A percentile compares a stretch with the other conserved stretches of the same genome.
phyloP scores from a whole-genome alignment of 2,329 filamentous ascomycete species.

The Fusarium duplospermum region DNA sequence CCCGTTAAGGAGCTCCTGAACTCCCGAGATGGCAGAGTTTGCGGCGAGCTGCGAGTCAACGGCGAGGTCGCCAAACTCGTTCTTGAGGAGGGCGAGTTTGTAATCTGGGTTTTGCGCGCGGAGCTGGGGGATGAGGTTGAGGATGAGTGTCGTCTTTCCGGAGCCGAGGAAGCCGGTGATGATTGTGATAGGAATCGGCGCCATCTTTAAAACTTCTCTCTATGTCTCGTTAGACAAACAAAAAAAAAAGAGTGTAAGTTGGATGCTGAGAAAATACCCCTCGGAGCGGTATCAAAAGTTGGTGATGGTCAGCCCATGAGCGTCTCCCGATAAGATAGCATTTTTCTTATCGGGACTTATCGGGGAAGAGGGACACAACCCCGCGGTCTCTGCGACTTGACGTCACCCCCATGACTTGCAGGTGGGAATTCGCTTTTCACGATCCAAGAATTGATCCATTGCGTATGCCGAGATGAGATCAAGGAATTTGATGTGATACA shows the following conservation, averaged over 20 bases:
- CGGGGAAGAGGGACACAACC: slow-evolving; percentile 12
- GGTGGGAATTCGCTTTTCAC: slow-evolving; percentile 9
- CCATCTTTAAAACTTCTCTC: slow-evolving; percentile 55
- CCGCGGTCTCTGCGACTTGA: slow-evolving; percentile 35
- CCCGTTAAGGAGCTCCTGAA: slow-evolving; percentile 92
- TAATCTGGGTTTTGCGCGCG: slow-evolving; percentile 77
- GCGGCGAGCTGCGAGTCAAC: slow-evolving; percentile 92
- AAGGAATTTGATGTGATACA: slow-evolving; percentile 19
- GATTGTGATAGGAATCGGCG: slow-evolving; percentile 89
- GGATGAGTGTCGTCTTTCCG: slow-evolving; percentile 94
- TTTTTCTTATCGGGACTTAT: slow-evolving; percentile 40
- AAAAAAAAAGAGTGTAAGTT: background rate
- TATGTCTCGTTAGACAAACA: background rate
- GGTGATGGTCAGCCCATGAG: slow-evolving; percentile 39
- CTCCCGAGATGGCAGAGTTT: slow-evolving; percentile 84
- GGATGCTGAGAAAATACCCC: slow-evolving; percentile 37
- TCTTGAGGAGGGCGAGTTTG: slow-evolving; percentile 94
- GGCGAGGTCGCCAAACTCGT: slow-evolving; percentile 96
- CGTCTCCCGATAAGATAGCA: slow-evolving; percentile 40
- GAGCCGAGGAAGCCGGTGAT: slow-evolving; percentile 96
- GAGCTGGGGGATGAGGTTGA: slow-evolving; percentile 93
- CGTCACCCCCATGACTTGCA: slow-evolving; percentile 29
- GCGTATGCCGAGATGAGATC: slow-evolving; percentile 36
- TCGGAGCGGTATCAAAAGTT: slow-evolving; percentile 18
- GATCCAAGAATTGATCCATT: slow-evolving; percentile 31